Base-by-base conservation (phyloP, 305 asterid genomes). In the Plantago rigida region DNA sequence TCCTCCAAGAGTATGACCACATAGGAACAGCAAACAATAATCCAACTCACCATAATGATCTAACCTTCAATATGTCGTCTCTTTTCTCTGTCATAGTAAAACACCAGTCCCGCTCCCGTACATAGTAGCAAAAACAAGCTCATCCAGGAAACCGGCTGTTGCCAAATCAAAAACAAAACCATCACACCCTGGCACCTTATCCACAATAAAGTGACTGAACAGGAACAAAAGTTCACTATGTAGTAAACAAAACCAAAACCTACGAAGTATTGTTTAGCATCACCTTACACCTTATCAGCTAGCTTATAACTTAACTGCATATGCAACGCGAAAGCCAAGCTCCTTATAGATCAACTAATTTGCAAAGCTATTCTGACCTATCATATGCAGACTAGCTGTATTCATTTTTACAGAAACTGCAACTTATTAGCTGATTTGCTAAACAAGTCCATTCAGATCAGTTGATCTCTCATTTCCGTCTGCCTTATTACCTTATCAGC, bases 31-130 rank as follows among this genome's bases (percentile, higher is more conserved):
- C 66, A 60, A 48, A 39, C 13, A 62, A 47, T 67, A 22, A 57
- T 26, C 66, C 70, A 75, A 83, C 94, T 77, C 83, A 84, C 89
- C 86, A 68, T 79, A 83, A 71, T 67, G 70, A 76, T 77, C 85
- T 81, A 70, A 84, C 95, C 97, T 92, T 88, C 91, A 72, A 92
- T 88, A 63, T 78, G 95, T 19, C 82, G 85, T 79, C 55, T 92
- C 82, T 88, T 92, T 74, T 88, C 98, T 70, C 81, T 67, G 77
- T 92, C 96, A 59, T 92, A 86, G 78, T 92, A 88, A 75, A 56
- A 81, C 6, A 80, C 77, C 82, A 87, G 74, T 59, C 90, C 87
- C 26, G 77, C 90, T 71, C 96, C 96, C 64, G 96, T 86, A 17
- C 86, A 81, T 48, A 86, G 42, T 53, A 88, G 93, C 80, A 92